Evolutionary conservation across 352 stramenopile genomes (phyloP).

Genomic region (Globisporangium rhizosaccharum): DNA sequence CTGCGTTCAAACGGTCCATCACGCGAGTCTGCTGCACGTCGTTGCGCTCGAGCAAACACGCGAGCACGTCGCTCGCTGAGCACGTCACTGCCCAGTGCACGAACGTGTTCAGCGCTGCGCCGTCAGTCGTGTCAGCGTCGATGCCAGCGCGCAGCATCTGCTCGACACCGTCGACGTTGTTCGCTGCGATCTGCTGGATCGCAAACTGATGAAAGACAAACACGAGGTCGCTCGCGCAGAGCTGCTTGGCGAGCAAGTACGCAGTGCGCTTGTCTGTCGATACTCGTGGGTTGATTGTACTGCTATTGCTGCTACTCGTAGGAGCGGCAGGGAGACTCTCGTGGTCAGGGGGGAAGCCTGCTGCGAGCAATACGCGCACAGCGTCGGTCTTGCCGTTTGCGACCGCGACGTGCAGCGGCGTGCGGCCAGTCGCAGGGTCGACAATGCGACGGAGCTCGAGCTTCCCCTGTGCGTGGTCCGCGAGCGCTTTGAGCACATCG

Average conservation of each 20-base stretch:
- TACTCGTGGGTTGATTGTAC: background rate
- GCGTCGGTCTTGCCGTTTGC: slow-evolving; percentile 68
- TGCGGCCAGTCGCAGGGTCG: slow-evolving; percentile 51
- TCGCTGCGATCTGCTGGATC: slow-evolving; percentile 76
- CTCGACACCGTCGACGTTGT: slow-evolving; percentile 48
- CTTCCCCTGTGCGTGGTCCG: slow-evolving; percentile 49
- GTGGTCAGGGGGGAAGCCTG: slow-evolving; percentile 63
- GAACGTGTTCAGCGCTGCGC: slow-evolving; percentile 50
- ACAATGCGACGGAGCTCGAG: slow-evolving; percentile 52
- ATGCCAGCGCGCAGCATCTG: slow-evolving; percentile 62
- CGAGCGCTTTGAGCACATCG: slow-evolving; percentile 82
- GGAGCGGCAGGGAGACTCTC: slow-evolving; percentile 21
- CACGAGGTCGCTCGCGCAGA: slow-evolving; percentile 53
- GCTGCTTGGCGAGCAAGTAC: slow-evolving; percentile 59
- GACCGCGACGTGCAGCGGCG: slow-evolving; percentile 76
- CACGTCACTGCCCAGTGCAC: slow-evolving; percentile 80
- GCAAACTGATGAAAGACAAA: slow-evolving; percentile 84
- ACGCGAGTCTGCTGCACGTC: slow-evolving; percentile 31
- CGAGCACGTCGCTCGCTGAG: slow-evolving; percentile 49
- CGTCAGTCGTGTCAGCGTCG: slow-evolving; percentile 45
- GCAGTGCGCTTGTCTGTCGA: slow-evolving; percentile 25
- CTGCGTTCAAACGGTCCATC: slow-evolving; percentile 49
- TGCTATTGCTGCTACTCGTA: background rate
- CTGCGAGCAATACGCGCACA: slow-evolving; percentile 68
- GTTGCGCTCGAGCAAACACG: slow-evolving; percentile 33